phyloP scores from a whole-genome alignment of 345 rosid species.

The Erodium maritimum region DNA sequence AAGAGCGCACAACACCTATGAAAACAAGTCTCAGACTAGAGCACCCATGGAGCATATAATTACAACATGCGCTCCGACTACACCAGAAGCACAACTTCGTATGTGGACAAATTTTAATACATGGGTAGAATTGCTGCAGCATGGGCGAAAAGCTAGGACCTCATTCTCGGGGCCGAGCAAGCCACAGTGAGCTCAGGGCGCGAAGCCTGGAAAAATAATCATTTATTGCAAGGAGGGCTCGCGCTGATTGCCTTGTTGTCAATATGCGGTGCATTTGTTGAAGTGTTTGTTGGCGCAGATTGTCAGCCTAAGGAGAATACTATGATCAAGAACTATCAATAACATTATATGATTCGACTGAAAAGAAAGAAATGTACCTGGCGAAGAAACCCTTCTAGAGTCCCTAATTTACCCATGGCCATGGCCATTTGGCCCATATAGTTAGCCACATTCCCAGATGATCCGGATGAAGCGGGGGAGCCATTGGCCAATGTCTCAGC shows the following conservation, averaged over 20 bases:
- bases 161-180: conserved; percentile 61
- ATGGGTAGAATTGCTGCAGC: not conserved
- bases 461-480: conserved; percentile 27
- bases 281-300: conserved; percentile 61
- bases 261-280: conserved; percentile 60
- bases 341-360: not conserved
- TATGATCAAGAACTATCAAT: not conserved
- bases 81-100: not conserved
- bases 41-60: not conserved
- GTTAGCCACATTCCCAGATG: conserved; percentile 38
- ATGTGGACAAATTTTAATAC: not conserved
- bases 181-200: conserved; percentile 72
- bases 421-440: conserved; percentile 74
- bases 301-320: conserved; percentile 39
- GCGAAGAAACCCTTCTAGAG: conserved; percentile 39
- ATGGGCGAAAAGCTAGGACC: not conserved
- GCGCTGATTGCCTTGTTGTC: conserved; percentile 68
- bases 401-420: conserved; percentile 88
- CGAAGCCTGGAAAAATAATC: conserved; percentile 64
- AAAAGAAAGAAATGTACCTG: conserved; percentile 30
- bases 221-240: conserved; percentile 57
- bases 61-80: not conserved
- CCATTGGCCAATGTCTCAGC: conserved; percentile 39
- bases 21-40: not conserved
- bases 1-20: not conserved